A percentile compares a stretch with the other conserved stretches of the same genome.
Conservation (phyloP, 306 rosid species). For the Medicago lupulina region DNA sequence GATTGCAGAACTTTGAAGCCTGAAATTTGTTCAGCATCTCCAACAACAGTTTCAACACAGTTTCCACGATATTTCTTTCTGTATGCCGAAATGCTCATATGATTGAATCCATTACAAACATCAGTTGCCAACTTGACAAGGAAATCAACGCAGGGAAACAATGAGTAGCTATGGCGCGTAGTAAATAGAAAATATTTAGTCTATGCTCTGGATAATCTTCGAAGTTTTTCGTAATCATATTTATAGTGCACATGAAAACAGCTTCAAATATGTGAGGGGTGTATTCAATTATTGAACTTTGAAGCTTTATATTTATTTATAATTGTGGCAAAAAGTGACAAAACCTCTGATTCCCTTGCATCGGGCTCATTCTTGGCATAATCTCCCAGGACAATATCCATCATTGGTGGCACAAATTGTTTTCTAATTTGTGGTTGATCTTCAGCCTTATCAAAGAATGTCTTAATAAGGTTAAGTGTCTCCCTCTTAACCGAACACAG, state of each 20-base stretch:
- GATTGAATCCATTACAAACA: conserved; percentile 95
- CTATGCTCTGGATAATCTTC: conserved; percentile 99
- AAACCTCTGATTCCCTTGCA: conserved; percentile 93
- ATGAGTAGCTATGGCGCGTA: conserved; percentile 86
- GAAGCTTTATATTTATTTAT: conserved; percentile 85
- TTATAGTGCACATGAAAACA: conserved; percentile 93
- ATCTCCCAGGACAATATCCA: conserved; percentile 93
- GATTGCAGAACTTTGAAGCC: conserved; percentile 89
- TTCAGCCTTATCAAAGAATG: conserved; percentile 96
- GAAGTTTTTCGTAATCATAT: conserved; percentile 92
- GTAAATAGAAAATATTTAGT: conserved; percentile 91
- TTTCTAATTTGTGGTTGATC: conserved; percentile 92
- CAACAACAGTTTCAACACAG: conserved; percentile 75
- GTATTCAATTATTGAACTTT: conserved; percentile 83
- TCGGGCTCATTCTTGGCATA: conserved; percentile 93
- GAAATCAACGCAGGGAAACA: conserved; percentile 89
- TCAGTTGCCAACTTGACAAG: conserved; percentile 92
- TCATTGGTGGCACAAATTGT: conserved; percentile 96
- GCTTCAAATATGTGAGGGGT: conserved; percentile 97
- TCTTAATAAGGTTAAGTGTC: conserved; percentile 84
- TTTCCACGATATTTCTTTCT: conserved; percentile 93
- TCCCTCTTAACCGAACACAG: conserved; percentile 97
- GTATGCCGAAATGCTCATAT: conserved; percentile 98
- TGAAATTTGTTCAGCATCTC: conserved; percentile 89
- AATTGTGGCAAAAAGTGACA: conserved; percentile 94